Conservation (phyloP, 345 rosid species). For the Citrus australasica region DNA sequence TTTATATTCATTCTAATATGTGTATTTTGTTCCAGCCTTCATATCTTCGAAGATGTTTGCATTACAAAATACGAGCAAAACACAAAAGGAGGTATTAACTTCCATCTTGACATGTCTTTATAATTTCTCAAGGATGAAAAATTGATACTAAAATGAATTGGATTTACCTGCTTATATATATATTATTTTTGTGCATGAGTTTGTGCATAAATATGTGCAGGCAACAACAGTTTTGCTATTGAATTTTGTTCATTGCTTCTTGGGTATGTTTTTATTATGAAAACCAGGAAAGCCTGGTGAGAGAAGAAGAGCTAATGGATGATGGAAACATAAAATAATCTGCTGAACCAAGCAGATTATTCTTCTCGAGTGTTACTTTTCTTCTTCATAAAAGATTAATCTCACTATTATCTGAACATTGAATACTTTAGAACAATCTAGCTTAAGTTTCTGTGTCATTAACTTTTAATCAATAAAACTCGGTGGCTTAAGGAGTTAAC, state of each 20-base stretch:
- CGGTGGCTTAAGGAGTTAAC: background rate
- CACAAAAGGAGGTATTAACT: constrained; percentile 49
- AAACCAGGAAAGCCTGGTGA: background rate
- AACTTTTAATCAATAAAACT: background rate
- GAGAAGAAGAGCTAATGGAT: background rate
- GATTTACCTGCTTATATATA: background rate
- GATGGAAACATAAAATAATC: background rate
- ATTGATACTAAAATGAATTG: background rate
- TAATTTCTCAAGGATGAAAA: background rate
- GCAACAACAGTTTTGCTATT: background rate
- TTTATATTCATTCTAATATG: background rate
- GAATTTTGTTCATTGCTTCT: background rate
- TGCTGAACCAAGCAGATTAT: background rate
- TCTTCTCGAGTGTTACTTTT: background rate
- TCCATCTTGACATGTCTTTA: constrained; percentile 1
- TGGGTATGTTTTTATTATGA: background rate
- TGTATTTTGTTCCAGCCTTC: constrained; percentile 51
- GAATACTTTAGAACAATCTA: background rate
- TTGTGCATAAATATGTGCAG: background rate
- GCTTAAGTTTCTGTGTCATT: background rate
- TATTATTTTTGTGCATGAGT: background rate
- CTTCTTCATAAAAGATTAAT: background rate
- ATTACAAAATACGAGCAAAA: constrained; percentile 53
- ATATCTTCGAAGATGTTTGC: constrained; percentile 71
- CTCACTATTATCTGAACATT: background rate